Percentiles rank a stretch among this genome's conserved stretches.
These are phyloP conservation scores for Fagopyrum homotropicum DNA, from an alignment of 148 eudicot genomes.

Conservation along the genomic window DNA sequence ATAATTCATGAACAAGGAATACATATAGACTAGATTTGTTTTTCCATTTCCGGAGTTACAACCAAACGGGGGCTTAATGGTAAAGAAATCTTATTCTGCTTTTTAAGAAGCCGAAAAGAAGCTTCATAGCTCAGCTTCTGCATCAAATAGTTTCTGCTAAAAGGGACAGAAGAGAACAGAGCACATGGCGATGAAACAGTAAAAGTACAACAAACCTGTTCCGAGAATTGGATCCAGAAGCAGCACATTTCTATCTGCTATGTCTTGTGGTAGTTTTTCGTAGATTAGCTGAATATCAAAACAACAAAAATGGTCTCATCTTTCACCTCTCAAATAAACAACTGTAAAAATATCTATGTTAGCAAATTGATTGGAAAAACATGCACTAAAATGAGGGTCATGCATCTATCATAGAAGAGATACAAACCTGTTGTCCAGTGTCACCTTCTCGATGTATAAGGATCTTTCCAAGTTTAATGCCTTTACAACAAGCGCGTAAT, in stretches of 20 bases:
- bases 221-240: constrained; percentile 93
- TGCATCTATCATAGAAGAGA: neutral
- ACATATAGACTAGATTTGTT: no score
- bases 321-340: neutral
- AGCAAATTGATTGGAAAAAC: neutral
- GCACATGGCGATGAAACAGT: constrained; percentile 3
- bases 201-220: constrained; percentile 51
- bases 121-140: neutral
- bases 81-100: neutral
- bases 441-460: constrained; percentile 97
- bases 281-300: constrained; percentile 63
- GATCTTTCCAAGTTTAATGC: constrained; percentile 91
- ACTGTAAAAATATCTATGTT: neutral
- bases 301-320: neutral
- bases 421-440: constrained; percentile 77
- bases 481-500: constrained; percentile 93
- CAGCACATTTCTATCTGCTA: constrained; percentile 82
- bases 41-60: no score
- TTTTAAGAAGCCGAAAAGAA: neutral
- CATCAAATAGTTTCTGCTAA: no score
- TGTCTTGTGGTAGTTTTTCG: constrained; percentile 86
- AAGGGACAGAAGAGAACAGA: neutral
- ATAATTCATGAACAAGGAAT: no score
- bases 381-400: neutral
- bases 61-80: no score